Percentiles rank a stretch among this genome's conserved stretches.
phyloP scores from a whole-genome alignment of 108 stramenopile genomes.

The Cyclotella distinguenda region DNA sequence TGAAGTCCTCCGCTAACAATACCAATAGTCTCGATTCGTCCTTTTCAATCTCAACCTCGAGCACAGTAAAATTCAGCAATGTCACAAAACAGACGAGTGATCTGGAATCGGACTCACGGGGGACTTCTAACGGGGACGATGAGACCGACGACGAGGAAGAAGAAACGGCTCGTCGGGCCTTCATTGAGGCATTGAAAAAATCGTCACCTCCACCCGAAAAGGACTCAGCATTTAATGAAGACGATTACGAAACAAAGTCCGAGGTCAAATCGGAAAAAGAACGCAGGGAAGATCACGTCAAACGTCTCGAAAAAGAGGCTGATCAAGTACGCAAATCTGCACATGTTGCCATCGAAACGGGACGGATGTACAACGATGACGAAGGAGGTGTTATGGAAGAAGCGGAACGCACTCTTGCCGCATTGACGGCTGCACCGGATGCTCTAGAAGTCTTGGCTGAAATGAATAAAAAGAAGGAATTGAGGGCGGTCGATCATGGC shows the following conservation, averaged over 20 bases:
- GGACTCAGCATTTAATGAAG: constrained; percentile 14
- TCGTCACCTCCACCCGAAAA: constrained; percentile 45
- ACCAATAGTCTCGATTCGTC: constrained; percentile 24
- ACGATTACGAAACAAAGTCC: constrained; percentile 45
- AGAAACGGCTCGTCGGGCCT: constrained; percentile 75
- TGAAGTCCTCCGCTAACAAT: constrained; percentile 4
- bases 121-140: constrained; percentile 31
- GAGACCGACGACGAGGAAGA: constrained; percentile 76
- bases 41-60: constrained; percentile 8
- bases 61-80: constrained; percentile 15
- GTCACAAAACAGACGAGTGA: constrained; percentile 60
- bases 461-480: constrained; percentile 93
- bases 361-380: constrained; percentile 76
- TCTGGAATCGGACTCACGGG: constrained; percentile 63
- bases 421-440: constrained; percentile 74
- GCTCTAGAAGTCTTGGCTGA: constrained; percentile 91
- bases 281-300: constrained; percentile 73
- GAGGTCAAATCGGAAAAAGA: constrained; percentile 84
- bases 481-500: constrained; percentile 93
- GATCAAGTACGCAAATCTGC: constrained; percentile 57
- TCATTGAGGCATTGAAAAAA: constrained; percentile 77
- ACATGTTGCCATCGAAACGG: constrained; percentile 62
- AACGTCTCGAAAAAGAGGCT: constrained; percentile 69
- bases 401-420: constrained; percentile 81
- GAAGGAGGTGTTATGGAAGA: constrained; percentile 94